phyloP scores from a whole-genome alignment of 805 yeast species.

The Ogataea corticis region DNA sequence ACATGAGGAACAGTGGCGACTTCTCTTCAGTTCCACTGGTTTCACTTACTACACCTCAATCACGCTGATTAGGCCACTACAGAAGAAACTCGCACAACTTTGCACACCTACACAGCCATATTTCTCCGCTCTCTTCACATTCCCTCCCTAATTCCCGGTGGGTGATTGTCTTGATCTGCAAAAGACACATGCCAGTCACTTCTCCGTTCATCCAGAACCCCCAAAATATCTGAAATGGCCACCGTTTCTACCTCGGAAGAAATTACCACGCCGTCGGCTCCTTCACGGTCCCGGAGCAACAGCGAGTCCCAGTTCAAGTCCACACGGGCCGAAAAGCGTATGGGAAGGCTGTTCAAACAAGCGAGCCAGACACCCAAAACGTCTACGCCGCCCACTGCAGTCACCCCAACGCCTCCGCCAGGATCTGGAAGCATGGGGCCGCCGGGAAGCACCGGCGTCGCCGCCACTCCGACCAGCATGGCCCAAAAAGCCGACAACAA shows the following conservation, averaged over 20 bases:
- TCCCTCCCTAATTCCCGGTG: no score
- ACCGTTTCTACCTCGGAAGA: conserved; percentile 12
- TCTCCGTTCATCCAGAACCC: background rate
- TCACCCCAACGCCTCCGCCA: conserved; percentile 1
- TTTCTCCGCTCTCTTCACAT: no score
- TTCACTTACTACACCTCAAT: background rate
- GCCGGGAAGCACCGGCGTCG: background rate
- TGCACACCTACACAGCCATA: no score
- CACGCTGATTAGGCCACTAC: no score
- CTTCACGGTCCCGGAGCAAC: conserved; percentile 29
- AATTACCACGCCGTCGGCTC: conserved; percentile 2
- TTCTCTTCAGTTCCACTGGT: background rate
- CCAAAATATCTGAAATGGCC: background rate
- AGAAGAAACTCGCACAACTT: no score
- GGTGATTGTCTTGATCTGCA: no score
- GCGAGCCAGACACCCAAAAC: conserved; percentile 13
- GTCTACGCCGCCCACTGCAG: conserved; percentile 11
- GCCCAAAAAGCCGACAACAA: conserved; percentile 13
- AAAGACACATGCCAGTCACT: background rate
- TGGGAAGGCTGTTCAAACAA: conserved; percentile 36
- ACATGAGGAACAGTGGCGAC: background rate
- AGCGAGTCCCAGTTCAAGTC: conserved; percentile 33
- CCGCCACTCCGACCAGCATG: conserved; percentile 1
- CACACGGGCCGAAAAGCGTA: conserved; percentile 35
- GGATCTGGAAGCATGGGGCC: background rate